phyloP scores from a whole-genome alignment of 2,329 filamentous ascomycete genomes.

The Tolypocladium ophioglossoides region DNA sequence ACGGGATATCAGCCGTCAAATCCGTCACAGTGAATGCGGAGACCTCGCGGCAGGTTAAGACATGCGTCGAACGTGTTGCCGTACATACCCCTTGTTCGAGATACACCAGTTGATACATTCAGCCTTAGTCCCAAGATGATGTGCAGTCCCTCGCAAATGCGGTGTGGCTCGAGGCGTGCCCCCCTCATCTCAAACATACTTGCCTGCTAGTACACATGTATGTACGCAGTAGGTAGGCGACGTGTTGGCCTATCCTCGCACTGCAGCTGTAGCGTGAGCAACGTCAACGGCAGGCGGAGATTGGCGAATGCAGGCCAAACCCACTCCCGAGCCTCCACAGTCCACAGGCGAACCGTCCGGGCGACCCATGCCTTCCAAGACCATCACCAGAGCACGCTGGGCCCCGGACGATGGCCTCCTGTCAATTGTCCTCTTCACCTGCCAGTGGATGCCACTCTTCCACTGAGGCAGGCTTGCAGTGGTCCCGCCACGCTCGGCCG shows the following conservation, averaged over 20 bases:
- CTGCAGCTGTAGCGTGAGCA: background rate
- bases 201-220: background rate
- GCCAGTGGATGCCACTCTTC: background rate
- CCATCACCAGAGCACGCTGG: background rate
- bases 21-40: background rate
- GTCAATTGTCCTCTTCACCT: background rate
- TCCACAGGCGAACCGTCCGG: background rate
- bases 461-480: background rate
- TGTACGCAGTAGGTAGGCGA: background rate
- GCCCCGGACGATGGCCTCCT: background rate
- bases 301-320: constrained; percentile 1
- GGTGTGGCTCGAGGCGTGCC: constrained; percentile 10
- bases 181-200: constrained; percentile 6
- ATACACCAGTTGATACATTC: background rate
- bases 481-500: background rate
- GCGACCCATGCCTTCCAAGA: background rate
- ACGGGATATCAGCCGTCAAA: too few relatives aligned
- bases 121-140: constrained; percentile 13
- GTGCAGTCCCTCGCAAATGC: constrained; percentile 15
- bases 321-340: background rate
- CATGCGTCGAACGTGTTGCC: constrained; percentile 3
- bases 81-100: background rate
- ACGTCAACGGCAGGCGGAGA: background rate
- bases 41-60: constrained; percentile 2
- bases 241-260: constrained; percentile 1